Percentiles rank a stretch among this genome's conserved stretches.
phyloP scores from a whole-genome alignment of 306 rosid species.

The Medicago ruthenica region DNA sequence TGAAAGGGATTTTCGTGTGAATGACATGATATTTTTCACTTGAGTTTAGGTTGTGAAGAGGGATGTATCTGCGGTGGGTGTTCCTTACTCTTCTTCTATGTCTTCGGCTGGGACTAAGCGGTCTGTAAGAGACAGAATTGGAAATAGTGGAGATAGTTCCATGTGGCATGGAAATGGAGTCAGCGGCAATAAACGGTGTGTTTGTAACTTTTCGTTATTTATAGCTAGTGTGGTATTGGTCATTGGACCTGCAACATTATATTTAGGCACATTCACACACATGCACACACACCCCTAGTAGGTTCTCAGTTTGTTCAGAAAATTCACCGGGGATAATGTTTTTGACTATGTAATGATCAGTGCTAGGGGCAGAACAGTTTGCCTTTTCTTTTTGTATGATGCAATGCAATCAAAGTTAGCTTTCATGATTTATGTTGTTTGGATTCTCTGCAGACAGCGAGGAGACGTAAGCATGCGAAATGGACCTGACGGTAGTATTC shows the following conservation, averaged over 20 bases:
- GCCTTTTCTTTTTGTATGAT: slow-evolving; percentile 13
- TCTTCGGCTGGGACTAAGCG: slow-evolving; percentile 74
- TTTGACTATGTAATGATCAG: slow-evolving; percentile 13
- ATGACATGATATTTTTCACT: slow-evolving; percentile 33
- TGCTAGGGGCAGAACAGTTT: slow-evolving; percentile 4
- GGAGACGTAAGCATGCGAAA: slow-evolving; percentile 56
- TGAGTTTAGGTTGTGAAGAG: slow-evolving; percentile 83
- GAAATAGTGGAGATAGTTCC: slow-evolving; percentile 59
- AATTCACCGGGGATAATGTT: not conserved
- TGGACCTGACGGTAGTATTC: slow-evolving; percentile 65
- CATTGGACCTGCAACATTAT: not conserved
- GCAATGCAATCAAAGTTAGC: not conserved
- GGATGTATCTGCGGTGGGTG: slow-evolving; percentile 54
- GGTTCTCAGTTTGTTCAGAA: slow-evolving; percentile 25
- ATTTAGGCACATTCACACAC: not conserved
- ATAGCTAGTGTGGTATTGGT: slow-evolving; percentile 5
- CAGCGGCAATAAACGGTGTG: slow-evolving; percentile 69
- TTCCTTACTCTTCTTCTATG: slow-evolving; percentile 54
- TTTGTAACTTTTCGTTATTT: slow-evolving; percentile 27
- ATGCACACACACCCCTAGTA: not conserved
- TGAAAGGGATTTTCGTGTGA: slow-evolving; percentile 15
- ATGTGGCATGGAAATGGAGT: slow-evolving; percentile 53
- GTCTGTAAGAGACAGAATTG: slow-evolving; percentile 90
- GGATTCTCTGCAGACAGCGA: slow-evolving; percentile 67
- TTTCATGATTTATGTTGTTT: slow-evolving; percentile 28